These are phyloP conservation scores for Marasmius oreades DNA, from an alignment of 1,284 basidiomycete genomes.

Conservation along the genomic window DNA sequence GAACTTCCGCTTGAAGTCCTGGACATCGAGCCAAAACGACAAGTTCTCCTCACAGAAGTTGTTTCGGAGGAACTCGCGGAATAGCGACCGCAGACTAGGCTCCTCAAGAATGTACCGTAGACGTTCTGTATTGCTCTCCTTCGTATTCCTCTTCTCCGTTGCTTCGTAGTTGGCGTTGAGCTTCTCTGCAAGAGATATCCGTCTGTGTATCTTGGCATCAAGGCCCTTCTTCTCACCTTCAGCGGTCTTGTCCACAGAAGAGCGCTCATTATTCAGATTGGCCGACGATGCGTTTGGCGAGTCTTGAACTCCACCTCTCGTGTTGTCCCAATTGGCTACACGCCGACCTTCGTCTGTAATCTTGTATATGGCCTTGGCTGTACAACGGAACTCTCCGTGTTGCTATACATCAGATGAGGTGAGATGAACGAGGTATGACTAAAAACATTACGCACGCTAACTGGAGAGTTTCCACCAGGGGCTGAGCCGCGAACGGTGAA, in stretches of 20 bases:
- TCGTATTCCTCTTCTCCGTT: slow-evolving; percentile 51
- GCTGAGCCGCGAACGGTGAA: slow-evolving; percentile 85
- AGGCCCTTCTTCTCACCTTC: slow-evolving; percentile 30
- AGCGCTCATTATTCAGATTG: slow-evolving; percentile 51
- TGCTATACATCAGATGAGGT: slow-evolving; percentile 40
- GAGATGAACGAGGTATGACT: slow-evolving; percentile 13
- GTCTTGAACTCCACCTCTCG: slow-evolving; percentile 34
- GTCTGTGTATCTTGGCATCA: slow-evolving; percentile 71
- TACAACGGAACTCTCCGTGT: slow-evolving; percentile 94
- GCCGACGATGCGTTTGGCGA: slow-evolving; percentile 66
- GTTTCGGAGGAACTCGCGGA: slow-evolving; percentile 90
- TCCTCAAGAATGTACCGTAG: slow-evolving; percentile 93
- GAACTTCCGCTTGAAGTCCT: slow-evolving; percentile 96
- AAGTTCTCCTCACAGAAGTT: slow-evolving; percentile 99
- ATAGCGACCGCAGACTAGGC: slow-evolving; percentile 83
- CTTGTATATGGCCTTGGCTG: slow-evolving; percentile 91
- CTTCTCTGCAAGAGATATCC: slow-evolving; percentile 76
- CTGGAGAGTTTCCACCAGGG: slow-evolving; percentile 67
- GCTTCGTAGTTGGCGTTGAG: slow-evolving; percentile 58
- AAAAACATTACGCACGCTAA: slow-evolving; percentile 51
- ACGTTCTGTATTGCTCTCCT: slow-evolving; percentile 90
- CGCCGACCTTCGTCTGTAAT: slow-evolving; percentile 89
- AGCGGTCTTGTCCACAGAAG: slow-evolving; percentile 39
- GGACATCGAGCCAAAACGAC: slow-evolving; percentile 95
- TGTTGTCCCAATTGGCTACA: slow-evolving; percentile 77